These are phyloP conservation scores for Mycena alexandri DNA, from an alignment of 768 basidiomycete species.

Conservation along the genomic window DNA sequence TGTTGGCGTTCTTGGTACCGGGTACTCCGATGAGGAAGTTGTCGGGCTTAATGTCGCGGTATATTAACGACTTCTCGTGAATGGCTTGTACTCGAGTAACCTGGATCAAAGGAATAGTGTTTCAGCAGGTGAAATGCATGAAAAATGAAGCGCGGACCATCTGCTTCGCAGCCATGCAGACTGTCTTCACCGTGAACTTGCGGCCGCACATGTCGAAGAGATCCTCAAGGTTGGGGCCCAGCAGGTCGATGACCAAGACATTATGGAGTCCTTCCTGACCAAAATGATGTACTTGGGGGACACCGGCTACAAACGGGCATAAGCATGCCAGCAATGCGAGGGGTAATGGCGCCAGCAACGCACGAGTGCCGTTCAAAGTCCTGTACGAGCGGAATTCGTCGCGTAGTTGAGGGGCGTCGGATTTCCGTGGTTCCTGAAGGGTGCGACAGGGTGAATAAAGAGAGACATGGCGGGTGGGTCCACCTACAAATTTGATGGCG, in stretches of 20 bases:
- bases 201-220: slow-evolving; percentile 99
- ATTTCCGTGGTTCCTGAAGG: slow-evolving; percentile 91
- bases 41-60: slow-evolving; percentile 99
- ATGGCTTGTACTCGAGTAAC: slow-evolving; percentile 96
- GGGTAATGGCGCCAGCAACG: slow-evolving; percentile 48
- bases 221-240: slow-evolving; percentile 98
- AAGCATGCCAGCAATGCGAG: slow-evolving; percentile 32
- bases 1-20: slow-evolving; percentile 89
- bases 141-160: slow-evolving; percentile 74
- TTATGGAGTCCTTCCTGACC: slow-evolving; percentile 99
- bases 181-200: slow-evolving; percentile 97
- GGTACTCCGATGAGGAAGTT: slow-evolving; percentile 98
- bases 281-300: slow-evolving; percentile 98
- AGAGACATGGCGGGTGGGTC: slow-evolving; percentile 24
- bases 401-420: slow-evolving; percentile 96
- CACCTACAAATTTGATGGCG: slow-evolving; percentile 95
- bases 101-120: slow-evolving; percentile 55
- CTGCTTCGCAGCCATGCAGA: slow-evolving; percentile 98
- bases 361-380: slow-evolving; percentile 91
- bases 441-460: slow-evolving; percentile 27
- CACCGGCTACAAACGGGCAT: slow-evolving; percentile 73
- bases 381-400: slow-evolving; percentile 99
- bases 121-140: slow-evolving; percentile 35
- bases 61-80: slow-evolving; percentile 98
- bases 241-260: slow-evolving; percentile 91